Evolutionary conservation across 345 rosid species (phyloP).

Genomic region (Luvunga scandens): DNA sequence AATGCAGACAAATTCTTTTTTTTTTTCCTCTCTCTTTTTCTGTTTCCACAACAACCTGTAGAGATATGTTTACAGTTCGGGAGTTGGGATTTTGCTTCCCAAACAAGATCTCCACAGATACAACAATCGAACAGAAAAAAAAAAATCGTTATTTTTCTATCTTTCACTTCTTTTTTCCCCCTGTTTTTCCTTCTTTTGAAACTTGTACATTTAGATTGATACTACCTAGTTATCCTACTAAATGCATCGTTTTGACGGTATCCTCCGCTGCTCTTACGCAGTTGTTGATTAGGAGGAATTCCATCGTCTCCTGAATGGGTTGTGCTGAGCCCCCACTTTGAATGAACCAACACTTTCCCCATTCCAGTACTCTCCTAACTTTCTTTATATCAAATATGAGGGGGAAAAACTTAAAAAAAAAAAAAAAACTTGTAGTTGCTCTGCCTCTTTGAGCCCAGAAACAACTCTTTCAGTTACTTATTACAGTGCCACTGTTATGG

Average conservation of each 20-base stretch:
- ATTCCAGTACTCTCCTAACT: conserved; percentile 23
- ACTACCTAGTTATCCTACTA: conserved; percentile 25
- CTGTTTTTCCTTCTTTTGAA: neutral
- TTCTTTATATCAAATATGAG: conserved; percentile 25
- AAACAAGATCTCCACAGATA: conserved; percentile 33
- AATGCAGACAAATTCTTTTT: neutral
- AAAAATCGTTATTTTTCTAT: neutral
- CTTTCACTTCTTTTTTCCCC: neutral
- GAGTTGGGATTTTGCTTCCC: conserved; percentile 32
- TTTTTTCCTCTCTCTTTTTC: neutral
- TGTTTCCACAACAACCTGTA: conserved; percentile 21
- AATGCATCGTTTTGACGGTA: conserved; percentile 26
- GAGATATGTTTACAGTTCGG: conserved; percentile 49
- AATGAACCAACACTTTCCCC: conserved; percentile 70
- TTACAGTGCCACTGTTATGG: conserved; percentile 28
- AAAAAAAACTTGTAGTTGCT: conserved; percentile 27
- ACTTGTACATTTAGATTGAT: conserved; percentile 26
- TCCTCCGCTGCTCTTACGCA: conserved; percentile 51
- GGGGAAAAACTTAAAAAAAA: neutral
- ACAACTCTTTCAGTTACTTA: conserved; percentile 24
- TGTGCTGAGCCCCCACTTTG: conserved; percentile 89
- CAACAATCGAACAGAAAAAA: neutral
- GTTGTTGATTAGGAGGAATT: conserved; percentile 34
- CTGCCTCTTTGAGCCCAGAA: conserved; percentile 68
- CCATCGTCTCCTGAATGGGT: conserved; percentile 27